These are phyloP conservation scores for Pythium rishiriense DNA, from an alignment of 352 stramenopile species.

Conservation along the genomic window DNA sequence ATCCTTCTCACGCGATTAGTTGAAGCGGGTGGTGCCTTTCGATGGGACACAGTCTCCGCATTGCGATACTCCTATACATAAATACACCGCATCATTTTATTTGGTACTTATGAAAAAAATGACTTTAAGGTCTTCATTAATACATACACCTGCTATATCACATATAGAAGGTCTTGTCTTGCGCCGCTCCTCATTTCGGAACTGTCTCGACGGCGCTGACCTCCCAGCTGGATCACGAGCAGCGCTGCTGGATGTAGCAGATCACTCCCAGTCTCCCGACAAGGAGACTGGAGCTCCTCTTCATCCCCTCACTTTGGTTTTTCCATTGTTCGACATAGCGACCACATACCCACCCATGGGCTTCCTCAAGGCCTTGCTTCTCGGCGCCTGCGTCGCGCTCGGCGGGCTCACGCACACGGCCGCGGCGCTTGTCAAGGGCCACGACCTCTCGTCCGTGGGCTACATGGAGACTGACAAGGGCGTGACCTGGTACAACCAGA, in stretches of 20 bases:
- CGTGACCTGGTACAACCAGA: slow-evolving; percentile 12
- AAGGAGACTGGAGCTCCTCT: too few species aligned
- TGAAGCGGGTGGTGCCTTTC: neutral
- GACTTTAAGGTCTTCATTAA: neutral
- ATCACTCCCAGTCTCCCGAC: too few species aligned
- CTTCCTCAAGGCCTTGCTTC: neutral
- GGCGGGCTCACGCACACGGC: neutral
- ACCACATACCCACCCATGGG: neutral
- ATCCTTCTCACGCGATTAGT: neutral
- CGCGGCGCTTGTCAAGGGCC: slow-evolving; percentile 7
- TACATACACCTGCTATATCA: too few species aligned
- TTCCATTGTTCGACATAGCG: neutral
- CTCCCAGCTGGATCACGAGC: neutral
- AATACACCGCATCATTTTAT: too few species aligned
- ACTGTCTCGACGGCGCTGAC: neutral
- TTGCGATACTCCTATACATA: neutral
- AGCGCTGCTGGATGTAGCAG: neutral
- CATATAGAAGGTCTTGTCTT: too few species aligned
- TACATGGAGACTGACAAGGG: slow-evolving; percentile 18
- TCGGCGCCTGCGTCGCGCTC: slow-evolving; percentile 10
- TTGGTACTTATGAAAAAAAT: too few species aligned
- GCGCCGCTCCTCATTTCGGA: neutral
- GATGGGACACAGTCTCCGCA: neutral
- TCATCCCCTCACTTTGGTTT: neutral
- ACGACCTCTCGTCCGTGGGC: slow-evolving; percentile 18